A percentile compares a stretch with the other conserved stretches of the same genome.
phyloP scores from a whole-genome alignment of 768 basidiomycete species.

The Termitomyces sp. region DNA sequence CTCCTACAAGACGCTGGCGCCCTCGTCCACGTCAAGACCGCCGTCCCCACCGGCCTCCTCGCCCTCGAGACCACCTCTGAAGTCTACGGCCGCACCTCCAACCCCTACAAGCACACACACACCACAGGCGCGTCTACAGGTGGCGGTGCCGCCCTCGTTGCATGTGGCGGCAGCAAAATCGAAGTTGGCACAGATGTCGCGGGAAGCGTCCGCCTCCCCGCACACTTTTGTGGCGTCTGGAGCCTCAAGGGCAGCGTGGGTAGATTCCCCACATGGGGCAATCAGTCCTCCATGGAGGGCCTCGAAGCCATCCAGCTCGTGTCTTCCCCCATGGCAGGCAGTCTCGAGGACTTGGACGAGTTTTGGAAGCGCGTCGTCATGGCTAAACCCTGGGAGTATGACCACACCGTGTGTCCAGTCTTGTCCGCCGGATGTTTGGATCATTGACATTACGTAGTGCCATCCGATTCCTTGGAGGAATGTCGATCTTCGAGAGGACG shows the following conservation, averaged over 20 bases:
- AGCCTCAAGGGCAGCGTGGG: slow-evolving; percentile 55
- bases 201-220: slow-evolving; percentile 67
- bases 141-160: slow-evolving; percentile 64
- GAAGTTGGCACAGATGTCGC: slow-evolving; percentile 73
- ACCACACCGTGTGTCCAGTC: slow-evolving; percentile 39
- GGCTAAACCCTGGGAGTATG: slow-evolving; percentile 64
- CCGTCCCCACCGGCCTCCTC: slow-evolving; percentile 50
- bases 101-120: slow-evolving; percentile 52
- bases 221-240: slow-evolving; percentile 70
- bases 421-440: not conserved
- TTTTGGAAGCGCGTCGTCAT: slow-evolving; percentile 59
- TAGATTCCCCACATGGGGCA: slow-evolving; percentile 51
- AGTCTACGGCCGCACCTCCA: slow-evolving; percentile 55
- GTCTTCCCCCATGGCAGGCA: slow-evolving; percentile 56
- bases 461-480: slow-evolving; percentile 44
- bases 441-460: slow-evolving; percentile 27
- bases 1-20: slow-evolving; percentile 60
- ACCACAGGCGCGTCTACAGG: slow-evolving; percentile 63
- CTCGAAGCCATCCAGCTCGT: slow-evolving; percentile 51
- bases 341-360: slow-evolving; percentile 55
- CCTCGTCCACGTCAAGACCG: slow-evolving; percentile 58
- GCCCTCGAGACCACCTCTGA: slow-evolving; percentile 55
- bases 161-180: slow-evolving; percentile 57
- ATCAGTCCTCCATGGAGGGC: slow-evolving; percentile 40
- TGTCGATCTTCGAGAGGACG: slow-evolving; percentile 40